These are phyloP conservation scores for Arachis hypogaea DNA, from an alignment of 306 rosid genomes.

Conservation along the genomic window DNA sequence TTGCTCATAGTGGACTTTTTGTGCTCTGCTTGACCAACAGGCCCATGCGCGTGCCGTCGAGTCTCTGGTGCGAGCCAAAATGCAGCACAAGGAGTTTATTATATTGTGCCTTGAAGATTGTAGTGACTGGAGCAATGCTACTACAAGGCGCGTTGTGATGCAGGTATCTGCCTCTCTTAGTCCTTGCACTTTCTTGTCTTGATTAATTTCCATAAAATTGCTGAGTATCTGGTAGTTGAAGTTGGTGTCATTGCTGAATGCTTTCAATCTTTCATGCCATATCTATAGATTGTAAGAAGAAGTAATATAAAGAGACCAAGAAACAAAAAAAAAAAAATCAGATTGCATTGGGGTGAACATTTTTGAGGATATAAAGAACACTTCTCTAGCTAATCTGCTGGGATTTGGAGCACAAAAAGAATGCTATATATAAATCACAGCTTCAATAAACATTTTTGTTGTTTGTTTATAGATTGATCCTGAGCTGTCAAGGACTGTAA, in stretches of 20 bases:
- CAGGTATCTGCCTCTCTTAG: conserved; percentile 53
- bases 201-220: neutral
- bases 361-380: neutral
- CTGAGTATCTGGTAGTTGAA: conserved; percentile 1
- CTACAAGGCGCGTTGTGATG: conserved; percentile 89
- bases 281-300: neutral
- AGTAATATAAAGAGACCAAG: neutral
- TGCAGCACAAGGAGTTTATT: conserved; percentile 94
- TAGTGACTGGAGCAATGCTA: conserved; percentile 96
- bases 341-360: neutral
- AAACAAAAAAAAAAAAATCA: neutral
- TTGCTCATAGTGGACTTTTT: conserved; percentile 1
- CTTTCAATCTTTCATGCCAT: neutral
- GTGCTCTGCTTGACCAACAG: conserved; percentile 34
- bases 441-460: conserved; percentile 15
- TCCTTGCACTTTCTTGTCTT: neutral
- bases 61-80: conserved; percentile 80
- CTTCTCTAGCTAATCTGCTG: neutral
- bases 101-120: conserved; percentile 93
- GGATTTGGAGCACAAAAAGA: neutral
- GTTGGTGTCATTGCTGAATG: neutral
- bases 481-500: conserved; percentile 83
- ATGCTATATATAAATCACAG: neutral
- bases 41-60: conserved; percentile 90
- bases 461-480: conserved; percentile 72